Evolutionary conservation across 2,329 filamentous ascomycete genomes (phyloP), one percentile per base, ranked within the genome.

Genomic region (Cryphonectria japonica): DNA sequence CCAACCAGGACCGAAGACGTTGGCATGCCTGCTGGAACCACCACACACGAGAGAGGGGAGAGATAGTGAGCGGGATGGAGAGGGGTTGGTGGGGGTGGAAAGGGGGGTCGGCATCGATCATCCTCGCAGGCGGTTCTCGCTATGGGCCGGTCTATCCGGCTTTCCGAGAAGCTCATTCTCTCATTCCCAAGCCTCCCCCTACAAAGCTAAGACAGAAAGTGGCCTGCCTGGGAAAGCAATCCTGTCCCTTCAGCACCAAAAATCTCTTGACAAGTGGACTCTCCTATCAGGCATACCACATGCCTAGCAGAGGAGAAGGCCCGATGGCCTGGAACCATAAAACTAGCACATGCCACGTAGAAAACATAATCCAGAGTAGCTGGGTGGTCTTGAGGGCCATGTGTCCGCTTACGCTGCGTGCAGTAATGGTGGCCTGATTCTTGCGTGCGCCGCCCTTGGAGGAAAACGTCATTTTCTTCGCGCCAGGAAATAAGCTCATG

Each of bases 371-470:
- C 34, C 34, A 39, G 59, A 39, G 39, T 26, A 3, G 22, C 22
- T 61, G 59, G 46, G 22, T 50, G 46, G 43, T 4, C 8, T 9
- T 6, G 4, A 22, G 13, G 39, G 7, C 11, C 19, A 32, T 14
- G 61, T 46, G 61, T 46, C 46, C 7, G 61, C 61, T 64, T 41
- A 64, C 61, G 61, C 37, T 26, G 11, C n/a, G n/a, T n/a, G 37
- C 64, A 59, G 50, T 29, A 32, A 19, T 32, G 39, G 52, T 67
- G 65, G 65, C 14, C 65, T 67, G 65, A 67, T 67, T 43, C 34
- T 22, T 60, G 26, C 65, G 13, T 26, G 6, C 32, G 29, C 7
- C n/a, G 41, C 26, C 4, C 26, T 22, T 7, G 19, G 43, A 46
- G 19, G 9, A 37, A 59, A 46, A 43, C 52, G 65, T 67, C 65